These are phyloP conservation scores for Botrytis byssoidea DNA, from an alignment of 2,329 filamentous ascomycete species.

Conservation along the genomic window DNA sequence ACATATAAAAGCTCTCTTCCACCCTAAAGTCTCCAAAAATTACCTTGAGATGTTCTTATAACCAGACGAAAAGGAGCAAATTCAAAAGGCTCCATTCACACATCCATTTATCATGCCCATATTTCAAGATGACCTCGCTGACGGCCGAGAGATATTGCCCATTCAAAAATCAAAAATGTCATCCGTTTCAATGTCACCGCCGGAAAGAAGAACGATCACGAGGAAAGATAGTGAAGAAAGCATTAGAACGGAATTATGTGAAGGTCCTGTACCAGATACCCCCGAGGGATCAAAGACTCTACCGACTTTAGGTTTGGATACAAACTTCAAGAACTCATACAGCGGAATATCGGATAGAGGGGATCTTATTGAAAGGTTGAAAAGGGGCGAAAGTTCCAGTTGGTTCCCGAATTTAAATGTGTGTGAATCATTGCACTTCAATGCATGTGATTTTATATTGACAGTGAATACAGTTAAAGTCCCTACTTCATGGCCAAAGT, in stretches of 20 bases:
- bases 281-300: conserved; percentile 24
- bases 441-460: conserved; percentile 15
- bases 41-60: conserved; percentile 11
- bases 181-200: conserved; percentile 30
- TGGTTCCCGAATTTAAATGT: conserved; percentile 69
- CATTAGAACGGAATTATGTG: conserved; percentile 59
- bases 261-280: conserved; percentile 49
- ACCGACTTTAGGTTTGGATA: conserved; percentile 24
- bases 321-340: conserved; percentile 26
- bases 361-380: conserved; percentile 81
- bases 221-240: conserved; percentile 57
- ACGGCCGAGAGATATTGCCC: conserved; percentile 30
- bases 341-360: conserved; percentile 56
- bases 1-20: conserved; percentile 6
- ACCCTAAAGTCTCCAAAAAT: neutral
- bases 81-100: conserved; percentile 14
- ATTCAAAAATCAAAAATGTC: conserved; percentile 28
- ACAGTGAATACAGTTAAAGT: conserved; percentile 32
- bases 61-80: conserved; percentile 16
- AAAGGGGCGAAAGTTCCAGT: conserved; percentile 71
- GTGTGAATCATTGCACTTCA: conserved; percentile 31
- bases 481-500: conserved; percentile 34
- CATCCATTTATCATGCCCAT: conserved; percentile 52
- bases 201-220: conserved; percentile 26
- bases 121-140: conserved; percentile 53